These are phyloP conservation scores for Cutaneotrichosporon mucoides DNA, from an alignment of 1,284 basidiomycete species.

Conservation along the genomic window DNA sequence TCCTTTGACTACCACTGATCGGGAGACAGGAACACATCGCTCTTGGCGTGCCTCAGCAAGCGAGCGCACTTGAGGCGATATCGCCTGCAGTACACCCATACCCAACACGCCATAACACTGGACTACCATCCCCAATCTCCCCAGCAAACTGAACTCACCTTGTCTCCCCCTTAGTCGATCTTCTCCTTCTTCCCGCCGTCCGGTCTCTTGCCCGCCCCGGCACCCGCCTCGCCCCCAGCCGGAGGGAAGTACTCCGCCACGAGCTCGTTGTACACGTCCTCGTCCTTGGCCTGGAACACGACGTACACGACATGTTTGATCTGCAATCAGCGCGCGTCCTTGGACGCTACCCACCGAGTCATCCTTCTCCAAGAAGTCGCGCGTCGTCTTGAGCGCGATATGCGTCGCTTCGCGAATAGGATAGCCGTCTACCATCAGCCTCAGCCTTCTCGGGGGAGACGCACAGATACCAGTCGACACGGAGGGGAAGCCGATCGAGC, in stretches of 20 bases:
- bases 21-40: too few relatives aligned
- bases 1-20: too few relatives aligned
- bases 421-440: slow-evolving; percentile 41
- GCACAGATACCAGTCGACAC: slow-evolving; percentile 43
- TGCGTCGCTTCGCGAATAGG: slow-evolving; percentile 45
- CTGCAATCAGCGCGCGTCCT: slow-evolving; percentile 16
- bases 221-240: too few relatives aligned
- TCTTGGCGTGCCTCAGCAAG: too few relatives aligned
- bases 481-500: slow-evolving; percentile 58
- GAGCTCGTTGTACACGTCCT: slow-evolving; percentile 34
- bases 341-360: slow-evolving; percentile 21
- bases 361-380: slow-evolving; percentile 34
- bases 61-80: too few relatives aligned
- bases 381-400: slow-evolving; percentile 39
- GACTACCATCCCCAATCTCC: too few relatives aligned
- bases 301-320: slow-evolving; percentile 43
- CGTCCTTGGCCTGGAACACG: slow-evolving; percentile 40
- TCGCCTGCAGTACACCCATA: too few relatives aligned
- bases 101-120: too few relatives aligned
- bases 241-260: slow-evolving; percentile 6
- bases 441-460: slow-evolving; percentile 17
- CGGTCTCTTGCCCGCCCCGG: neutral
- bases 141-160: too few relatives aligned
- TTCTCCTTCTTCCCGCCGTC: too few relatives aligned
- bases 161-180: too few relatives aligned